Base-by-base conservation (phyloP, 139 green algal genomes). In the Axilococcus clingmanii region DNA sequence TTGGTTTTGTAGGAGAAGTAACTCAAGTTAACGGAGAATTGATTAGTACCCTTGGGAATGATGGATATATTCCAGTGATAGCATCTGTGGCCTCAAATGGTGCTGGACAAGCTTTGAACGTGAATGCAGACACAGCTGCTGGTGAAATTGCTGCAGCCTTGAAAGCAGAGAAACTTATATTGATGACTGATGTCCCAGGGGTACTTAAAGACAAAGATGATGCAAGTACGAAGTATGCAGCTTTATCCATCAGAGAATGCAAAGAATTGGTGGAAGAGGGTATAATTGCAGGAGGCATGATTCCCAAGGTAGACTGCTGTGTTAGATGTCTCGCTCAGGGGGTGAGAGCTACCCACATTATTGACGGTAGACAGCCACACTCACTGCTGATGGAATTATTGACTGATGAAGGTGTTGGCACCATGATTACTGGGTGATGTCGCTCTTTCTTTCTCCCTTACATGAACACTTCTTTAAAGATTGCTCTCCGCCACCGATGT, bases 51-150 rank as follows among this genome's bases (percentile, higher is more conserved):
- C 66, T 97, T 11, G 75, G 88, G 30, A 44, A 66, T 6, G 68
- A 80, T 20, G 76, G 70, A 22, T 88, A 89, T 69, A 95, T 95
- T 40, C 92, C 92, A 9, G 92, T 99, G 28, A 77, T 98, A 17
- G 90, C 91, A 16, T 93, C 88, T 3, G 91, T 99, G 22, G 91
- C 91, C 0, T 81, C 79, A 6, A 82, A 95, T 57, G 55, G 71
- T 29, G 65, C 42, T 7, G 81, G 81, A 9, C 81, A 95, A 65
- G 87, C 89, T n/a, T 79, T 99, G 17, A 99, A 99, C 68, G 81
- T 99, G 50, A 99, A 99, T 48, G 92, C 92, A 4, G 92, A 99
- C 73, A 98, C 85, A 14, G 92, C 87, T 16, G 92, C 92, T 0
- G 92, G 92, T 27, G 92, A 97, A 81, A 88, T 94, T 60, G 91